Conservation (phyloP, 345 rosid species). For the Gossypium raimondii region DNA sequence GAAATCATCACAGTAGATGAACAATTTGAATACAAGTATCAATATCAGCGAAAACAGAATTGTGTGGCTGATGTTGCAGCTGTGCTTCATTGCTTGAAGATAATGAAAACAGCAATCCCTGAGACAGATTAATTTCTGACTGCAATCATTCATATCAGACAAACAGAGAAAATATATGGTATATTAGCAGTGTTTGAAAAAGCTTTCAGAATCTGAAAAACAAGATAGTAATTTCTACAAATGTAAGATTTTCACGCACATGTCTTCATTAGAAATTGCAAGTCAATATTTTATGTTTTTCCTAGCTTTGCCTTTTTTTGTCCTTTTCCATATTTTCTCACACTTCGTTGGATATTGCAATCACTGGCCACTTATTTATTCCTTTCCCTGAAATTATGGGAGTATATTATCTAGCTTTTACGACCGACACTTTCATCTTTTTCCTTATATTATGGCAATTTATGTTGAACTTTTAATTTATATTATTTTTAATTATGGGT, state of each 20-base stretch:
- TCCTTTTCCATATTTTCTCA: too few species aligned
- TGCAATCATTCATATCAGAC: neutral
- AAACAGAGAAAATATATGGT: too few species aligned
- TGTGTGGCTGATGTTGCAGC: constrained; percentile 10
- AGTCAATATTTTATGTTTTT: neutral
- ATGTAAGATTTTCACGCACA: neutral
- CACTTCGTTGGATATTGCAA: neutral
- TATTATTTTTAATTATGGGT: too few species aligned
- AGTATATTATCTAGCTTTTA: too few species aligned
- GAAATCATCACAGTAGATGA: constrained; percentile 35
- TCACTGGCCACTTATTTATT: neutral
- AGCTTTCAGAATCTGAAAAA: neutral
- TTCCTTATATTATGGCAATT: too few species aligned
- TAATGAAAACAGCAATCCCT: neutral
- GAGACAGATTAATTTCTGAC: neutral
- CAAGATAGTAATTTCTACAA: too few species aligned
- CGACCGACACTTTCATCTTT: too few species aligned
- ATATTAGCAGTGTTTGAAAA: neutral
- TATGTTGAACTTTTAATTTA: too few species aligned
- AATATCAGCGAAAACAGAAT: constrained; percentile 25
- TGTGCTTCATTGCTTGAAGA: constrained; percentile 6
- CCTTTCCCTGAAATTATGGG: too few species aligned
- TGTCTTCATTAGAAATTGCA: neutral
- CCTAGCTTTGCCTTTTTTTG: neutral
- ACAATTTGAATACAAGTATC: constrained; percentile 44